Conservation (phyloP, 768 basidiomycete species). For the Lenzites betulinus region DNA sequence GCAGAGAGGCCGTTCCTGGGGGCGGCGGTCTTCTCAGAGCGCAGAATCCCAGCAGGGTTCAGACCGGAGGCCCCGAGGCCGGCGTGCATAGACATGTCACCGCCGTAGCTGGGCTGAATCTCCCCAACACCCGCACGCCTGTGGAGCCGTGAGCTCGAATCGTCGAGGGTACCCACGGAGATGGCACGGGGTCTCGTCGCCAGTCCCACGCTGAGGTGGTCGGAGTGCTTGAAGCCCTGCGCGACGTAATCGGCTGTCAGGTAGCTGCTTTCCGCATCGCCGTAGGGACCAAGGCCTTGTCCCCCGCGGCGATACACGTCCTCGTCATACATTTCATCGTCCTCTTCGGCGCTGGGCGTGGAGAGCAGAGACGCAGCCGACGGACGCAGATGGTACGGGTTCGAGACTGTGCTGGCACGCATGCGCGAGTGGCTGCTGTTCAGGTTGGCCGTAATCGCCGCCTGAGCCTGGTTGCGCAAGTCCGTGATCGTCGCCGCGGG, state of each 20-base stretch:
- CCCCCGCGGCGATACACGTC: conserved; percentile 49
- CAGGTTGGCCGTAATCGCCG: conserved; percentile 83
- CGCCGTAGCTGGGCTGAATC: conserved; percentile 53
- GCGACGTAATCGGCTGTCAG: conserved; percentile 62
- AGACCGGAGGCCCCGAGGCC: conserved; percentile 25
- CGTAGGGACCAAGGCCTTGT: conserved; percentile 63
- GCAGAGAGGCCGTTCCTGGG: conserved; percentile 46
- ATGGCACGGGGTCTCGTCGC: conserved; percentile 73
- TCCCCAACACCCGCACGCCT: conserved; percentile 63
- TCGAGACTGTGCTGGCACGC: conserved; percentile 91
- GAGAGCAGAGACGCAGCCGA: conserved; percentile 62
- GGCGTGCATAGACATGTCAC: conserved; percentile 50
- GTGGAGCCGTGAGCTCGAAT: conserved; percentile 69
- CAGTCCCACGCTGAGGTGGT: conserved; percentile 57
- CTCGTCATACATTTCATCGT: conserved; percentile 75
- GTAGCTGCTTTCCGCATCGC: conserved; percentile 55
- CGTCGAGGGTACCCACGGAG: conserved; percentile 86
- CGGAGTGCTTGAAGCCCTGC: conserved; percentile 73
- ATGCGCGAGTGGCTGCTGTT: conserved; percentile 72
- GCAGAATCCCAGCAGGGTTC: conserved; percentile 51
- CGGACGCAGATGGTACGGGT: conserved; percentile 79
- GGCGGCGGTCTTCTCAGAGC: conserved; percentile 55
- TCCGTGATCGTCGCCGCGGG: conserved; percentile 88
- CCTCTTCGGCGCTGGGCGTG: conserved; percentile 65
- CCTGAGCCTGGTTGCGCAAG: conserved; percentile 86